A percentile compares a stretch with the other conserved stretches of the same genome.
phyloP scores from a whole-genome alignment of 2,329 filamentous ascomycete genomes.

The Aureobasidium sp. region DNA sequence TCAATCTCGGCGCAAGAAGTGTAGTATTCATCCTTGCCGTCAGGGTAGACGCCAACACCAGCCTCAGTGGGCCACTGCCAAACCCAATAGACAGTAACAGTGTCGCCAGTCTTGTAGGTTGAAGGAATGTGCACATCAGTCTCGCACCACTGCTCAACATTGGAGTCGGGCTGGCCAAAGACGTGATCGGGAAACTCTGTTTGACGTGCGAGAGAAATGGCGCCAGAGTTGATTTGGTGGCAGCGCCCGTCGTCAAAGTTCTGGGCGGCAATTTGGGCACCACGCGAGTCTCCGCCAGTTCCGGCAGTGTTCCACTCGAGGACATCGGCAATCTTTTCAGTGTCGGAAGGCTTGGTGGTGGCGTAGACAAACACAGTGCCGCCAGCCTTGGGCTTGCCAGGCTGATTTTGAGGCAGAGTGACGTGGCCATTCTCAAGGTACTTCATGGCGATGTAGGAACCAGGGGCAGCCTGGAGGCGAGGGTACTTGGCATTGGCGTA shows the following conservation, averaged over 20 bases:
- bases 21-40: constrained; percentile 52
- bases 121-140: constrained; percentile 69
- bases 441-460: constrained; percentile 41
- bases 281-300: constrained; percentile 71
- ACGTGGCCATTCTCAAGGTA: constrained; percentile 48
- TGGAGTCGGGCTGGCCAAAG: constrained; percentile 40
- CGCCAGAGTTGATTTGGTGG: constrained; percentile 64
- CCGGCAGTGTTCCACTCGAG: constrained; percentile 78
- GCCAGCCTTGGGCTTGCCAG: constrained; percentile 37
- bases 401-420: constrained; percentile 34
- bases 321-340: constrained; percentile 57
- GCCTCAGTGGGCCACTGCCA: constrained; percentile 76
- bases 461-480: constrained; percentile 51
- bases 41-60: constrained; percentile 32
- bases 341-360: constrained; percentile 40
- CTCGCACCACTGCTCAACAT: constrained; percentile 68
- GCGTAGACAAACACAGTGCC: constrained; percentile 45
- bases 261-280: constrained; percentile 66
- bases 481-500: constrained; percentile 47
- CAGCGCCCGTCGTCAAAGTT: constrained; percentile 89
- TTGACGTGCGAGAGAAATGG: constrained; percentile 55
- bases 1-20: constrained; percentile 53
- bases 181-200: constrained; percentile 48
- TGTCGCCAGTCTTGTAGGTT: constrained; percentile 54
- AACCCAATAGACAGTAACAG: constrained; percentile 86